These are phyloP conservation scores for Blastomyces emzantsi DNA, from an alignment of 2,329 filamentous ascomycete genomes.

Conservation along the genomic window DNA sequence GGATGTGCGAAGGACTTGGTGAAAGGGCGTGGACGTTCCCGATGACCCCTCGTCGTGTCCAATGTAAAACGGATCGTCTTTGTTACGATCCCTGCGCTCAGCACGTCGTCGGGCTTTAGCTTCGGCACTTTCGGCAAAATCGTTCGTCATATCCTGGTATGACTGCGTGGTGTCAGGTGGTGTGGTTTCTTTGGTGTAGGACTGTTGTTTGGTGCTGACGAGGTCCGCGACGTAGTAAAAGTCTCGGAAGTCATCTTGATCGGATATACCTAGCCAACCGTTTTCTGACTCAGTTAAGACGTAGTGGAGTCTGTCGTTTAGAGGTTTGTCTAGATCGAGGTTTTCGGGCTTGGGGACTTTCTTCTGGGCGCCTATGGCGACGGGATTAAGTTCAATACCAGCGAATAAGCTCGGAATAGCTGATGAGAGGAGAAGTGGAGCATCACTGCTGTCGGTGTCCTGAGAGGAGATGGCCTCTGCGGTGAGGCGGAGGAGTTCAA, in stretches of 20 bases:
- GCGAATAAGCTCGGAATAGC: slow-evolving; percentile 81
- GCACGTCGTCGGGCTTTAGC: slow-evolving; percentile 64
- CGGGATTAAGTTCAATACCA: slow-evolving; percentile 84
- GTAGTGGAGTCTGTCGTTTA: slow-evolving; percentile 63
- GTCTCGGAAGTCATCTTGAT: slow-evolving; percentile 36
- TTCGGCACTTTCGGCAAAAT: slow-evolving; percentile 57
- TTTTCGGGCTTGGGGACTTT: slow-evolving; percentile 73
- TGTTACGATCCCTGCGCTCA: slow-evolving; percentile 72
- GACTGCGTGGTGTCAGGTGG: slow-evolving; percentile 19
- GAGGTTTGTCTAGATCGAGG: slow-evolving; percentile 70
- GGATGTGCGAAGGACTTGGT: slow-evolving; percentile 61
- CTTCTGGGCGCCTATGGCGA: slow-evolving; percentile 69
- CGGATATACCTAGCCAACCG: slow-evolving; percentile 38
- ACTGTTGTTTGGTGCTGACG: slow-evolving; percentile 16
- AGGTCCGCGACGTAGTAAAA: slow-evolving; percentile 34
- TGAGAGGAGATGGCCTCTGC: slow-evolving; percentile 56
- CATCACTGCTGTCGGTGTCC: slow-evolving; percentile 40
- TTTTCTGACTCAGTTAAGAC: slow-evolving; percentile 54
- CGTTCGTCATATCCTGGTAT: slow-evolving; percentile 27
- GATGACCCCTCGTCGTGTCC: slow-evolving; percentile 44
- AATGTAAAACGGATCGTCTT: slow-evolving; percentile 95
- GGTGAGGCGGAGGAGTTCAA: slow-evolving; percentile 79
- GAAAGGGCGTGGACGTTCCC: slow-evolving; percentile 64
- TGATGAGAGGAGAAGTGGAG: slow-evolving; percentile 78
- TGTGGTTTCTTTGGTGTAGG: slow-evolving; percentile 18